Evolutionary conservation across 2,329 filamentous ascomycete genomes (phyloP).

Genomic region (Cytospora leucostoma): DNA sequence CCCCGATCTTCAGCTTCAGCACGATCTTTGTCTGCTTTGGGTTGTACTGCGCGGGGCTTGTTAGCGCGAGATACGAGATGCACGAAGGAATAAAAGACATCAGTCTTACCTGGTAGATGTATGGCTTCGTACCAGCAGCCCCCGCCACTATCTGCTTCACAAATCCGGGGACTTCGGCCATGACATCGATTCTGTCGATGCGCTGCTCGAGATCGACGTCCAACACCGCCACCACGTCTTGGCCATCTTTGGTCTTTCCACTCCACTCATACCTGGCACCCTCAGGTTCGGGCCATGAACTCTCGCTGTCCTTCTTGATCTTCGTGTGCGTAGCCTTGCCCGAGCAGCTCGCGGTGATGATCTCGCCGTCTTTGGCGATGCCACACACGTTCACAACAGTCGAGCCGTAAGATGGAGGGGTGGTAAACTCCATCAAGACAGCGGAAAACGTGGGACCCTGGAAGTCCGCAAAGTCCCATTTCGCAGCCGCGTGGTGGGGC

Average conservation of each 20-base stretch:
- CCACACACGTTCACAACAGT: conserved; percentile 82
- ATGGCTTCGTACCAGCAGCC: conserved; percentile 90
- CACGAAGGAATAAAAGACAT: not conserved
- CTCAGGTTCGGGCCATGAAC: conserved; percentile 86
- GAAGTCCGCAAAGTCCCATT: conserved; percentile 94
- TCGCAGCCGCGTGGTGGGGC: conserved; percentile 89
- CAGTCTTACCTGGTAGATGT: conserved; percentile 84
- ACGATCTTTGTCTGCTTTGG: conserved; percentile 64
- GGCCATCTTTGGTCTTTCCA: conserved; percentile 75
- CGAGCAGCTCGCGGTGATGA: conserved; percentile 70
- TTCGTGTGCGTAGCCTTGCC: conserved; percentile 70
- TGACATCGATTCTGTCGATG: conserved; percentile 86
- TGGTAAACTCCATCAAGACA: conserved; percentile 93
- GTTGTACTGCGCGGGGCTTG: conserved; percentile 58
- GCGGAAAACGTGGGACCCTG: conserved; percentile 86
- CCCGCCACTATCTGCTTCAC: conserved; percentile 91
- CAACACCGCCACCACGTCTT: conserved; percentile 68
- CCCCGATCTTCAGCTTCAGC: conserved; percentile 83
- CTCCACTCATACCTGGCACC: conserved; percentile 75
- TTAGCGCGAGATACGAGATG: conserved; percentile 30
- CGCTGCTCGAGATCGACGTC: conserved; percentile 69
- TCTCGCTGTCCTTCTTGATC: conserved; percentile 71
- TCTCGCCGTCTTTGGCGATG: conserved; percentile 77
- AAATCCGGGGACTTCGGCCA: conserved; percentile 94
- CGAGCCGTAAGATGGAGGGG: conserved; percentile 86